Base-by-base conservation (phyloP, 2,329 filamentous ascomycete species). In the Bisporella sp. region DNA sequence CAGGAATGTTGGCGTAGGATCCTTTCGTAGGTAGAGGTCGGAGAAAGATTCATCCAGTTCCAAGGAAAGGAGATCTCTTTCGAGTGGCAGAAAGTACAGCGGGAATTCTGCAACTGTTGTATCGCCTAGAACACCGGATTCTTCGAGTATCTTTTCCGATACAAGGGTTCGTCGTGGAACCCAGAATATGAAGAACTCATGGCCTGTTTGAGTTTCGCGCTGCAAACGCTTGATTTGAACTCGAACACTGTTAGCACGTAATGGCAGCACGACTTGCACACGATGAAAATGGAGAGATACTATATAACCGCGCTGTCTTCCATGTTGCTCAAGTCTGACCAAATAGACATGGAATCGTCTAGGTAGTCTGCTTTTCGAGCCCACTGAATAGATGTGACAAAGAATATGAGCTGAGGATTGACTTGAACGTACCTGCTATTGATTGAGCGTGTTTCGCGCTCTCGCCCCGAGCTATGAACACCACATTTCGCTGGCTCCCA, bases 151-250 rank as follows among this genome's bases (percentile, higher is more conserved):
- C 65, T 90, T 85, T 66, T 97, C 90, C 59, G 89, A 93, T 49
- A 97, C 85, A 49, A 95, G 75, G 4, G 93, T 97, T 54, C 93
- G 86, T 51, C 93, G 83, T 5, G 95, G 92, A 41, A 95, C 87
- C 88, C 93, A 97, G 66, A 96, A 92, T 60, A 99, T 86, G 56
- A 91, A 92, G 66, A 97, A 96, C 62, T 99, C 92, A 78, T 99
- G 93, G 59, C 90, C 88, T 44, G 85, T 88, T 63, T 89, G 86
- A 65, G 87, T 91, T 68, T 93, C 89, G 63, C 85, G 86, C 62
- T 92, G 89, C 52, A 97, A 76, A 54, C 88, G 84, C 68, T 91
- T 92, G 61, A 97, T 90, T 73, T 97, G 90, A 60, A 88, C 92
- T 96, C 21, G 64, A 47, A 62, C 42, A 55, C 49, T 77, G 77